Evolutionary conservation across 345 rosid genomes (phyloP).

Genomic region (Punica granatum): DNA sequence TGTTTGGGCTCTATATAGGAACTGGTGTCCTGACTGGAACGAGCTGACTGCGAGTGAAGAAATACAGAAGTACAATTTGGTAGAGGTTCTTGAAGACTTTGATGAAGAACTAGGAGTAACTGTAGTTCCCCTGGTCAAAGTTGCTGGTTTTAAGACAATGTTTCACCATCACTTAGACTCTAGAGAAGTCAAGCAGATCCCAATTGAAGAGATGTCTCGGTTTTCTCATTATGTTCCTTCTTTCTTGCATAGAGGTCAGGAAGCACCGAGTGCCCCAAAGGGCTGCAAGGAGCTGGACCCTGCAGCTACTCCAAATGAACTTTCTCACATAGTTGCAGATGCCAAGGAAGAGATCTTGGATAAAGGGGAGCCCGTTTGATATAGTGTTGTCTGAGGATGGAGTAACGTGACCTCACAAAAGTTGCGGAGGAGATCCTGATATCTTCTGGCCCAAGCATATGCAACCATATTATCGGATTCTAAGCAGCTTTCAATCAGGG

Average conservation of each 20-base stretch:
- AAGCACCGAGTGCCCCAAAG: constrained; percentile 8
- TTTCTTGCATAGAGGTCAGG: constrained; percentile 5
- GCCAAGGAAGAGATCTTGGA: constrained; percentile 1
- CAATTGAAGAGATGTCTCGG: constrained; percentile 1
- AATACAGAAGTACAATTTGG: constrained; percentile 10
- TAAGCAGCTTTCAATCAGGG: too few species aligned
- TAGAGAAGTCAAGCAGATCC: constrained; percentile 7
- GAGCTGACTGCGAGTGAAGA: constrained; percentile 3
- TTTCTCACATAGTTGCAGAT: constrained; percentile 7
- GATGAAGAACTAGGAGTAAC: background rate
- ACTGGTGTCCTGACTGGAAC: constrained; percentile 8
- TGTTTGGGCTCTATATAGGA: constrained; percentile 10
- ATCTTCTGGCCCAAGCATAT: too few species aligned
- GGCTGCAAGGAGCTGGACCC: constrained; percentile 11
- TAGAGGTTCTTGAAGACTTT: constrained; percentile 12
- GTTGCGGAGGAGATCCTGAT: too few species aligned
- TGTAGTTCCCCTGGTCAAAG: constrained; percentile 4
- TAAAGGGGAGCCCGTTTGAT: background rate
- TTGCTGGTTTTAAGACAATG: constrained; percentile 9
- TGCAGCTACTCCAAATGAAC: constrained; percentile 3
- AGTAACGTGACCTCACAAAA: background rate
- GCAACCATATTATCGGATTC: too few species aligned
- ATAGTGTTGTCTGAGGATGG: background rate
- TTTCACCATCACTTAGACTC: constrained; percentile 10
- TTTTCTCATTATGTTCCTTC: constrained; percentile 7